phyloP scores from a whole-genome alignment of 2,329 filamentous ascomycete species.

The Trichoderma atrobrunneum region DNA sequence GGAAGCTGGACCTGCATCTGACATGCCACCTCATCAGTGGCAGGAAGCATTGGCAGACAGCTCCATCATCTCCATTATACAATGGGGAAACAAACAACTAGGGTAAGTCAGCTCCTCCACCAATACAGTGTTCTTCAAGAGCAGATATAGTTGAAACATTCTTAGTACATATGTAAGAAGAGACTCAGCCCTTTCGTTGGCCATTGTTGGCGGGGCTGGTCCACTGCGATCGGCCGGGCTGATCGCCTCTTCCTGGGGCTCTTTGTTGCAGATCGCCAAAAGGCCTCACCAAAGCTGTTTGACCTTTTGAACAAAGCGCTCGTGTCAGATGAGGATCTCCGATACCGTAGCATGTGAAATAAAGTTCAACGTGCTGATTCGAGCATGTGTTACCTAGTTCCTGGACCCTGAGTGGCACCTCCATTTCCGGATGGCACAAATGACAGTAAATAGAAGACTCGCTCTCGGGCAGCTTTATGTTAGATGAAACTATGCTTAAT shows the following conservation, averaged over 20 bases:
- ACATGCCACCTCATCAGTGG: neutral
- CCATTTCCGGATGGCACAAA: neutral
- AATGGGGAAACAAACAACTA: neutral
- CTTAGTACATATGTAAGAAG: neutral
- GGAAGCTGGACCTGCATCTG: neutral
- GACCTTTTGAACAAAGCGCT: neutral
- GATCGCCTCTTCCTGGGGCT: neutral
- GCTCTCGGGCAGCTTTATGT: neutral
- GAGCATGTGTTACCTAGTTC: neutral
- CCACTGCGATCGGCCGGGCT: conserved; percentile 13
- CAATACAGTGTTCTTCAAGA: neutral
- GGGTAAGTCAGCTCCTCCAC: neutral
- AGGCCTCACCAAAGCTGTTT: conserved; percentile 6
- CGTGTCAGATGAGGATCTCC: conserved; percentile 7
- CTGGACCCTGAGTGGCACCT: neutral
- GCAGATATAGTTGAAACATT: neutral
- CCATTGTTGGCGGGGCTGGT: neutral
- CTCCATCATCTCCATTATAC: neutral
- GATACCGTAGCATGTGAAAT: neutral
- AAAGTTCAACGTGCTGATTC: neutral
- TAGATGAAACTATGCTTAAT: neutral
- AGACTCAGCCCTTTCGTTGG: neutral
- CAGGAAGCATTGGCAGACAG: neutral
- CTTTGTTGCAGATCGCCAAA: conserved; percentile 14
- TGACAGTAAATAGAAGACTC: neutral